Base-by-base conservation (phyloP, 2,329 filamentous ascomycete species). In the Chaetothyriales sp. region DNA sequence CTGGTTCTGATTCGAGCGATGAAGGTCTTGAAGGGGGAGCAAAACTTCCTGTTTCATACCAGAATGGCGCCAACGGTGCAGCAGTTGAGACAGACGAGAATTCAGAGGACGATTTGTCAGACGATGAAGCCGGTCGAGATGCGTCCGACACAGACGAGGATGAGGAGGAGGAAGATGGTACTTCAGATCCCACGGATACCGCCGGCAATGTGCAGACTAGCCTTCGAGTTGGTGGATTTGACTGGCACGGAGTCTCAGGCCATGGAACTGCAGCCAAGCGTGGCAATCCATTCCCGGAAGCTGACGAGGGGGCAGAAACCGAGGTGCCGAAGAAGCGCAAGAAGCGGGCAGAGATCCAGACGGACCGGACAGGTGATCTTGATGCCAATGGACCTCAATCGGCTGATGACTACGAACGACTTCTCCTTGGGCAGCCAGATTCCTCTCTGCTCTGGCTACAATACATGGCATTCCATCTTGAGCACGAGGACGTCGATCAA, bases 381-480 rank as follows among this genome's bases (percentile, higher is more conserved):
- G 88, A 95, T 65, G 80, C 78, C 46, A 80, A 89, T 59, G 90
- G 90, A 0, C 92, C 92, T 1, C 88, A 93, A 64, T 90, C 86
- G 1, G 78, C 86, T 15, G 86, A 84, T 55, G 93, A 98, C 67
- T 98, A 88, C 66, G 93, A 98, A 70, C 83, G 92, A 59, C 80
- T 95, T 20, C 78, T 98, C 43, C 79, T 98, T 19, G 86, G 88
- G 51, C 85, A 94, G 64, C 88, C 92, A 2, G 88, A 96, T 69
- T 90, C 86, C n/a, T 93, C 90, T 0, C 75, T 83, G 55, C 77
- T 96, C 25, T 98, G 92, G 92, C 86, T 95, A 50, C 79, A 86
- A 58, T 98, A 98, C 70, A 96, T 98, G 87, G 88, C 89, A n/a
- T 94, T 94, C 76, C 87, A 96, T 68, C 82, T 95, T 66, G 84